A percentile compares a stretch with the other conserved stretches of the same genome.
These are phyloP conservation scores for Hypoxylon rickii DNA, from an alignment of 495 filamentous ascomycete genomes.

Conservation along the genomic window DNA sequence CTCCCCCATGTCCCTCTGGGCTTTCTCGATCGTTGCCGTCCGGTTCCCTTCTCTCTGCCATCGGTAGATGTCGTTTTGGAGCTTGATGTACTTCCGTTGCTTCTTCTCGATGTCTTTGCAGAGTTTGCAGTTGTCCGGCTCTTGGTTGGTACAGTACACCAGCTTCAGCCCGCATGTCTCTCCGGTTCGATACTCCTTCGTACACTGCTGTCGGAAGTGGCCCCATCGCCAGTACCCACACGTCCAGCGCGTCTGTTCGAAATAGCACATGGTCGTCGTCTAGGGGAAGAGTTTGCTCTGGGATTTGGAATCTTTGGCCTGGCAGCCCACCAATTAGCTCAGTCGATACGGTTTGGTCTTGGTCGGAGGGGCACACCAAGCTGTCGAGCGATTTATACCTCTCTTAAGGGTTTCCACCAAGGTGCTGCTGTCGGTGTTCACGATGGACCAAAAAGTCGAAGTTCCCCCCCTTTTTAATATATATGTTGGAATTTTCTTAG, in stretches of 20 bases:
- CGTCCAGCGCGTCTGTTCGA: conserved; percentile 62
- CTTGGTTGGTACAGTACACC: conserved; percentile 69
- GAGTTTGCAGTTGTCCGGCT: conserved; percentile 70
- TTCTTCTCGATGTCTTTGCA: conserved; percentile 95
- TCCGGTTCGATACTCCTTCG: conserved; percentile 93
- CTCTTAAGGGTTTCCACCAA: conserved; percentile 8
- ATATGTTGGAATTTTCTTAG: background rate
- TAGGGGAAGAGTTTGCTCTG: conserved; percentile 10
- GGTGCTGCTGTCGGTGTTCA: conserved; percentile 15
- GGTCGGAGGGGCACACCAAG: conserved; percentile 3
- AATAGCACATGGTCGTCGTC: conserved; percentile 63
- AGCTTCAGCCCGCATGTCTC: conserved; percentile 98
- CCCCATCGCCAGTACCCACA: conserved; percentile 98
- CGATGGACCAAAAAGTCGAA: background rate
- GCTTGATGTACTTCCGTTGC: conserved; percentile 71
- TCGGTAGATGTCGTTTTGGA: conserved; percentile 76
- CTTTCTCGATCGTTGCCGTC: conserved; percentile 80
- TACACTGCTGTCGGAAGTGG: conserved; percentile 91
- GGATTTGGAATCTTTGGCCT: conserved; percentile 8
- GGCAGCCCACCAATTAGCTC: conserved; percentile 25
- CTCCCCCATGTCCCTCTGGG: conserved; percentile 63
- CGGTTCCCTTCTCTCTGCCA: conserved; percentile 79
- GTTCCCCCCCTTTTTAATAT: conserved; percentile 6
- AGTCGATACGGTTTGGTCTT: conserved; percentile 16
- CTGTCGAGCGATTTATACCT: conserved; percentile 24